These are phyloP conservation scores for Lentinula lateritia DNA, from an alignment of 768 basidiomycete genomes.

Conservation along the genomic window DNA sequence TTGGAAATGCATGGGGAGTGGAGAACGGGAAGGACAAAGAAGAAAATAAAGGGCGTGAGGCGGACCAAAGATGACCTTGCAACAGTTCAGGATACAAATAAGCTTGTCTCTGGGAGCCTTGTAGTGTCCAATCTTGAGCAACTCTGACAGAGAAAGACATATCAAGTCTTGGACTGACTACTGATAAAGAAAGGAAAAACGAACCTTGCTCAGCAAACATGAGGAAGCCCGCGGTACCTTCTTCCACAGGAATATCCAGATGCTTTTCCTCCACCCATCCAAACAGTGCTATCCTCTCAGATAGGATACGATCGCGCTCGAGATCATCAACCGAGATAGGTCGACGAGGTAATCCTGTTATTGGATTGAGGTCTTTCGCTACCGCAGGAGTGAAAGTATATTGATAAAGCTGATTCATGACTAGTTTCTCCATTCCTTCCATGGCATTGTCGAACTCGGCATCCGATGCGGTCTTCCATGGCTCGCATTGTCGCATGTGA, in stretches of 20 bases:
- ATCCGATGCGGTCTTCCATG: constrained; percentile 76
- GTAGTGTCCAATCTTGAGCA: constrained; percentile 96
- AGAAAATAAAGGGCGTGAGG: constrained; percentile 8
- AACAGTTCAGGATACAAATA: constrained; percentile 94
- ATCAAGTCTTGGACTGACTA: neutral
- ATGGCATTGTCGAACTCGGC: constrained; percentile 92
- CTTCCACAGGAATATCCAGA: constrained; percentile 81
- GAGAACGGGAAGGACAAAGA: neutral
- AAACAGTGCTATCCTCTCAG: constrained; percentile 87
- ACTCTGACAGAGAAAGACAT: constrained; percentile 41
- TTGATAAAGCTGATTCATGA: constrained; percentile 96
- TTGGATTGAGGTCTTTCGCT: constrained; percentile 31
- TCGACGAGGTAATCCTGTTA: constrained; percentile 44
- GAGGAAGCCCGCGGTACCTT: constrained; percentile 74
- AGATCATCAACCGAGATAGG: constrained; percentile 91
- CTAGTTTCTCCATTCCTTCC: constrained; percentile 99
- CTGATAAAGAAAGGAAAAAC: constrained; percentile 1
- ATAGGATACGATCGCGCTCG: constrained; percentile 88
- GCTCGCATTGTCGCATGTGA: constrained; percentile 81
- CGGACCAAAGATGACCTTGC: constrained; percentile 98
- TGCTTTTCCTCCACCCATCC: constrained; percentile 87
- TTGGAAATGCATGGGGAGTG: neutral
- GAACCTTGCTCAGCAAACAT: constrained; percentile 86
- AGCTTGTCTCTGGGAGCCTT: constrained; percentile 98
- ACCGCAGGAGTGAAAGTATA: constrained; percentile 92